Conservation (phyloP, 495 filamentous ascomycete genomes). For the Trichoderma orchidacearum region DNA sequence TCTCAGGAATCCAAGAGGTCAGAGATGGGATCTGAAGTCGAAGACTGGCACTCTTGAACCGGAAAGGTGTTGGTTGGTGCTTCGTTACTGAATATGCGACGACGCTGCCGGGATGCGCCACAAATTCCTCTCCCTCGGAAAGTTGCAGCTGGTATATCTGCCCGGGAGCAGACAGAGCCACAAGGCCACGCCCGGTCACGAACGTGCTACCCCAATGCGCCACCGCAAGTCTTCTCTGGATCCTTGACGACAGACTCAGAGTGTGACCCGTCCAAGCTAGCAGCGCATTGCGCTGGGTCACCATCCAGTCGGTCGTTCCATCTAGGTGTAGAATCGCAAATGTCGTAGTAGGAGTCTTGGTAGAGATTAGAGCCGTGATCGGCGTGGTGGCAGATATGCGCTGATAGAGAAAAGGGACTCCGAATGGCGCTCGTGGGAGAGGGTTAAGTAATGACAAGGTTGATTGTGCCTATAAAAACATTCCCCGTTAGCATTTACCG, state of each 20-base stretch:
- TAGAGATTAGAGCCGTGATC: slow-evolving; percentile 72
- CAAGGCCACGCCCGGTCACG: slow-evolving; percentile 74
- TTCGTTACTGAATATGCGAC: slow-evolving; percentile 74
- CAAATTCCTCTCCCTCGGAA: slow-evolving; percentile 68
- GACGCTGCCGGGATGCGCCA: slow-evolving; percentile 76
- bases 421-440: slow-evolving; percentile 57
- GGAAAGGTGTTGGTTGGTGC: slow-evolving; percentile 64
- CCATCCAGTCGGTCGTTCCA: slow-evolving; percentile 92
- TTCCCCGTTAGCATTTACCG: slow-evolving; percentile 3
- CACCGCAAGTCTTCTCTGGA: slow-evolving; percentile 62
- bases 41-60: slow-evolving; percentile 64
- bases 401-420: slow-evolving; percentile 92
- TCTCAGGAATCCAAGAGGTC: slow-evolving; percentile 34
- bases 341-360: slow-evolving; percentile 70
- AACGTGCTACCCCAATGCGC: slow-evolving; percentile 85
- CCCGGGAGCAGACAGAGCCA: slow-evolving; percentile 71
- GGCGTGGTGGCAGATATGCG: slow-evolving; percentile 73
- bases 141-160: slow-evolving; percentile 75
- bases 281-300: slow-evolving; percentile 70
- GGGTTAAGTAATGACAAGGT: slow-evolving; percentile 80
- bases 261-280: slow-evolving; percentile 95
- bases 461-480: slow-evolving; percentile 48
- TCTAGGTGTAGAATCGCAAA: slow-evolving; percentile 80
- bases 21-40: slow-evolving; percentile 66
- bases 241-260: slow-evolving; percentile 55